Percentiles rank a stretch among this genome's conserved stretches.
Conservation (phyloP, 2,329 filamentous ascomycete species). For the Aureobasidium sp. region DNA sequence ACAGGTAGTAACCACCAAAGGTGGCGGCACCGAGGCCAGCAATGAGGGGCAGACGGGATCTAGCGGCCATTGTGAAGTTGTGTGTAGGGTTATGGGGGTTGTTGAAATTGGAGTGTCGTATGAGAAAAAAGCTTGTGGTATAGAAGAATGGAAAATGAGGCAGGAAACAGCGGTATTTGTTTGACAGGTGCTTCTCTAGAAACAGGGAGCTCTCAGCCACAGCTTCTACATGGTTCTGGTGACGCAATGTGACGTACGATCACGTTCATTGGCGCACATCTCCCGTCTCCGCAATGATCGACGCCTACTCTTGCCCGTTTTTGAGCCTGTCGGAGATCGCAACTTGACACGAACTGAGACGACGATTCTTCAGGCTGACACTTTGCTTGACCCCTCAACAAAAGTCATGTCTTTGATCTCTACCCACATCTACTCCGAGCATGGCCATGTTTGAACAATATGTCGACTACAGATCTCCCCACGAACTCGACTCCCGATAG, state of each 20-base stretch:
- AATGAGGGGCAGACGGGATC: constrained; percentile 17
- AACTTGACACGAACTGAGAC: neutral
- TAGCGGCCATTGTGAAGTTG: constrained; percentile 16
- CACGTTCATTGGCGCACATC: constrained; percentile 5
- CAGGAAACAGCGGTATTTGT: neutral
- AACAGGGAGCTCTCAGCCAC: constrained; percentile 10
- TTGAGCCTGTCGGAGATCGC: neutral
- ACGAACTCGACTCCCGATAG: neutral
- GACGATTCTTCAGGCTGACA: neutral
- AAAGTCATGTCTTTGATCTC: neutral
- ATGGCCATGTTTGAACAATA: neutral
- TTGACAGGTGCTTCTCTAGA: constrained; percentile 1
- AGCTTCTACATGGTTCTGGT: neutral
- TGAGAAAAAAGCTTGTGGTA: neutral
- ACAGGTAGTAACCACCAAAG: constrained; percentile 74
- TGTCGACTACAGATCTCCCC: neutral
- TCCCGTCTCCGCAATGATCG: constrained; percentile 13
- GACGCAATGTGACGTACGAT: neutral
- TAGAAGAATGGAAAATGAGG: neutral
- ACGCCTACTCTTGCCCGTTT: neutral
- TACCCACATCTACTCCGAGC: neutral
- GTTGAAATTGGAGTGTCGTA: too few species aligned
- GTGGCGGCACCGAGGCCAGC: constrained; percentile 17
- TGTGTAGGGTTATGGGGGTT: neutral
- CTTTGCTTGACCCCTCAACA: neutral